Conservation (phyloP, 345 rosid species). For the Moringa oleifera region DNA sequence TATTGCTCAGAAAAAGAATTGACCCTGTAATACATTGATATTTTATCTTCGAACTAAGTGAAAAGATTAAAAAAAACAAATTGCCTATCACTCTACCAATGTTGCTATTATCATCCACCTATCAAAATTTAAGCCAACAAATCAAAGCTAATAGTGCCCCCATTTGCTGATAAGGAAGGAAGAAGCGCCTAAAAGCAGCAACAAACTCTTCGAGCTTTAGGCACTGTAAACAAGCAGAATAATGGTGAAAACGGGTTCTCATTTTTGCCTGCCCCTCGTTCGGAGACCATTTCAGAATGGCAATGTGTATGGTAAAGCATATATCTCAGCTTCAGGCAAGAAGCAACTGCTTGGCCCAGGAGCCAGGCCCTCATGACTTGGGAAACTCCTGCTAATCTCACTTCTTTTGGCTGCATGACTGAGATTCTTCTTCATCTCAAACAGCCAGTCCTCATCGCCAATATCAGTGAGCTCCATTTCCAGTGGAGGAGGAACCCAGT, state of each 20-base stretch:
- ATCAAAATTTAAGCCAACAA: conserved; percentile 6
- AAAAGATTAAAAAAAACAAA: too few species aligned
- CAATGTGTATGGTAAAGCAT: conserved; percentile 46
- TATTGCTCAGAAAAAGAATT: conserved; percentile 6
- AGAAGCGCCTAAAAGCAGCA: conserved; percentile 4
- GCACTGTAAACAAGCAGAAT: background rate
- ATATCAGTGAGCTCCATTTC: conserved; percentile 17
- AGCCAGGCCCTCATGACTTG: conserved; percentile 1
- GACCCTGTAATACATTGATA: background rate
- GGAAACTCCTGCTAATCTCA: conserved; percentile 10
- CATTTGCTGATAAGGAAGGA: background rate
- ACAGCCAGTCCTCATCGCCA: conserved; percentile 34
- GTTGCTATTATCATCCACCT: background rate
- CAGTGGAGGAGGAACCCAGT: conserved; percentile 33
- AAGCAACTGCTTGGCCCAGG: conserved; percentile 29
- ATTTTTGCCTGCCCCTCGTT: background rate
- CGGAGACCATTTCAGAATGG: conserved; percentile 30
- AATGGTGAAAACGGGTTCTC: background rate
- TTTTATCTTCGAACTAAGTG: background rate
- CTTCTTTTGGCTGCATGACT: conserved; percentile 9
- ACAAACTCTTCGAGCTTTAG: conserved; percentile 15
- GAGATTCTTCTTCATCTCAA: conserved; percentile 12
- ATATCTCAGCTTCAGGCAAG: conserved; percentile 35
- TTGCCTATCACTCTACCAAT: too few species aligned
- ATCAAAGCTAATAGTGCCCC: too few species aligned